Conservation (phyloP, 352 stramenopile genomes). For the Globisporangium emineosum region DNA sequence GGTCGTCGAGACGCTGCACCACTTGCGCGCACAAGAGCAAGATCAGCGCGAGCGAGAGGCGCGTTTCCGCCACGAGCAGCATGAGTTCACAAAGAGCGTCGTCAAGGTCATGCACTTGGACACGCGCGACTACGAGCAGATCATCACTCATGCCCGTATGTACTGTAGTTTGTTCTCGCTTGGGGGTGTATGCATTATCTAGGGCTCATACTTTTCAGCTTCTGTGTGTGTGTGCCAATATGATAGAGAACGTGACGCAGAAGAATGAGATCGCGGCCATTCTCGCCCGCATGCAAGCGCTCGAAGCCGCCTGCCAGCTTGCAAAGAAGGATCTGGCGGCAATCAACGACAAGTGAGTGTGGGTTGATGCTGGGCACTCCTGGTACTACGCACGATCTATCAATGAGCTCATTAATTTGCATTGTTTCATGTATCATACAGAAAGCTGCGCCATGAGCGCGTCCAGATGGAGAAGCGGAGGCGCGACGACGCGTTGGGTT, state of each 20-base stretch:
- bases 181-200: too few species aligned
- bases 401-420: background rate
- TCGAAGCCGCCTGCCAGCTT: conserved; percentile 38
- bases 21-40: conserved; percentile 16
- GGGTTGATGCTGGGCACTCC: background rate
- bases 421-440: conserved; percentile 16
- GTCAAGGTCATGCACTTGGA: conserved; percentile 51
- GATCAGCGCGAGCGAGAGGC: conserved; percentile 19
- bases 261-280: conserved; percentile 35
- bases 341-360: conserved; percentile 59
- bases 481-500: conserved; percentile 23
- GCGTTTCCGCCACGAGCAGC: conserved; percentile 23
- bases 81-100: conserved; percentile 44
- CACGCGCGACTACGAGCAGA: too few species aligned
- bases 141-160: conserved; percentile 34
- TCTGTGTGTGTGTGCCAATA: conserved; percentile 1
- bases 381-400: background rate
- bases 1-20: conserved; percentile 38
- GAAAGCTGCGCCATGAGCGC: conserved; percentile 39
- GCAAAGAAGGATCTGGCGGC: conserved; percentile 43
- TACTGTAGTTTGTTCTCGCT: too few species aligned
- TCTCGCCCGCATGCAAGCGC: conserved; percentile 28
- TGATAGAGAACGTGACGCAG: conserved; percentile 26
- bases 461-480: conserved; percentile 40
- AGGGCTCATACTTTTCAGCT: too few species aligned